phyloP scores from a whole-genome alignment of 2,329 filamentous ascomycete species.

The Fusarium annulatum region DNA sequence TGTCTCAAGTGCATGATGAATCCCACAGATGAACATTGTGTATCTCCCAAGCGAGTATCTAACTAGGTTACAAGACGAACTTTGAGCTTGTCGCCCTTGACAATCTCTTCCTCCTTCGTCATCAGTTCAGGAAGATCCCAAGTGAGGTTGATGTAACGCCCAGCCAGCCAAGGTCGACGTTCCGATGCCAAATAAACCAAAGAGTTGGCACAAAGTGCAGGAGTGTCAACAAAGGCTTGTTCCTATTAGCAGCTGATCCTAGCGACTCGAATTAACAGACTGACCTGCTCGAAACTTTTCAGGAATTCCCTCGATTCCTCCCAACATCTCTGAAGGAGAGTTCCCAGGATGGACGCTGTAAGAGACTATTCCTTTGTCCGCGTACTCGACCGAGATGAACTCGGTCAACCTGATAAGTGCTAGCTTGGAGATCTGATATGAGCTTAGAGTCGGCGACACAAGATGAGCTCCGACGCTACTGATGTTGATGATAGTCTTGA shows the following conservation, averaged over 20 bases:
- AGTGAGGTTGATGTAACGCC: constrained; percentile 30
- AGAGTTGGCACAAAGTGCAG: constrained; percentile 24
- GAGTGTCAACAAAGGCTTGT: constrained; percentile 26
- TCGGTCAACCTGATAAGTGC: constrained; percentile 28
- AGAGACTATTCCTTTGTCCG: background rate
- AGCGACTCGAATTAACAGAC: rapidly evolving
- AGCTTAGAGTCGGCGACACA: constrained; percentile 15
- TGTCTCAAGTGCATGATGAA: background rate
- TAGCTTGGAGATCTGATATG: constrained; percentile 31
- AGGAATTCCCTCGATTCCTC: constrained; percentile 4
- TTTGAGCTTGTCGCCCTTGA: constrained; percentile 9
- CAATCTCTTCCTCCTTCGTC: constrained; percentile 10
- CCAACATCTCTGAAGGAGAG: constrained; percentile 16
- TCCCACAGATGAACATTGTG: background rate
- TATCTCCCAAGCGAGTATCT: rapidly evolving
- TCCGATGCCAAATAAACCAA: constrained; percentile 17
- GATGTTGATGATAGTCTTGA: constrained; percentile 11
- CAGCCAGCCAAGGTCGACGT: constrained; percentile 14
- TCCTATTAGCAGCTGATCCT: background rate
- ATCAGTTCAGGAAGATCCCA: constrained; percentile 33
- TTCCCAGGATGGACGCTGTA: constrained; percentile 29
- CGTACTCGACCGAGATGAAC: constrained; percentile 23
- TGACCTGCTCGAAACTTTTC: constrained; percentile 1
- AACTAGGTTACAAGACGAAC: background rate
- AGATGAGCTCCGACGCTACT: constrained; percentile 21